Evolutionary conservation across 495 filamentous ascomycete species (phyloP), one percentile per base, ranked within the genome.

Genomic region (Diplogelasinospora grovesii): DNA sequence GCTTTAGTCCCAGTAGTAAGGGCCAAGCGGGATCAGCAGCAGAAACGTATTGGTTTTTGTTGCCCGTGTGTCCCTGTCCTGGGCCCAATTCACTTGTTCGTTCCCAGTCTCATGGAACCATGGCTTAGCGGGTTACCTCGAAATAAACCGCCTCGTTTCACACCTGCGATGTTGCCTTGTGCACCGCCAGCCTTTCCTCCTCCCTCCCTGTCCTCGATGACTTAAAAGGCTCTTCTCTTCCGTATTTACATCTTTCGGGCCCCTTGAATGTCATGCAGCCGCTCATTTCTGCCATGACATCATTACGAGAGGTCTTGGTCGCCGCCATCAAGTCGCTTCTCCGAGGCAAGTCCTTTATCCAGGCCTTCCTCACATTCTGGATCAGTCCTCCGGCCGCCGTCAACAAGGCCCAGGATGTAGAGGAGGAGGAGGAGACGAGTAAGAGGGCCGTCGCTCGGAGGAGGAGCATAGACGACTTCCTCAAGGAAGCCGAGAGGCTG

Each of bases 291-390:
- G 55, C 63, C 38, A 73, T 71, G 66, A 60, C 64, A 54, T 61
- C 60, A 21, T 49, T 73, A 32, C 63, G 61, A 39, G 63, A 64
- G 49, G 57, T 56, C 27, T 41, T 70, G 36, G 33, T 67, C 27
- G 57, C 66, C 41, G 66, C 65, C 38, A 48, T 57, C 56, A 68
- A 68, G 60, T 69, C 69, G 41, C 61, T 75, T 29, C 54, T 74
- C 22, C 64, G 71, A 29, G 71, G 69, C 41, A 69, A 64, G 52
- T 70, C 70, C 14, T 54, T 76, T 39, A 46, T 76, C n/a, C 64
- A 70, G 42, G 65, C 68, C 20, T 52, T 77, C 10, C 55, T 76
- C 22, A 58, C 66, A 36, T 68, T 68, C 37, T 76, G 71, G 71
- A 54, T 70, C 27, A 63, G 59, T 24, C n/a, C n/a, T n/a, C 67